Evolutionary conservation across 176 grass and related monocot species (phyloP).

Genomic region (Paspalum vaginatum): DNA sequence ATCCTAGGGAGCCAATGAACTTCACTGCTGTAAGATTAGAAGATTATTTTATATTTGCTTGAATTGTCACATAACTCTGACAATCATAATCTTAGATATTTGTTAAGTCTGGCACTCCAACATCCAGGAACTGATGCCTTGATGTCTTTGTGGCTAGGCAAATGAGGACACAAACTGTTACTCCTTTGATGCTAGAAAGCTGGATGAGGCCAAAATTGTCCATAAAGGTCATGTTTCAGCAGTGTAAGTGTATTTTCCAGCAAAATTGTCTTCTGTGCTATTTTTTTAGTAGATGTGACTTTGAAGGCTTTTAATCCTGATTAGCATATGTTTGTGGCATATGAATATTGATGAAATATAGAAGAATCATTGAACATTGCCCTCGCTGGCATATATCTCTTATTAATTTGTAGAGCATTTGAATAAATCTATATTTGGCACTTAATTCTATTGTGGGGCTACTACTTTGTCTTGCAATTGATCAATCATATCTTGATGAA

Average conservation of each 20-base stretch:
- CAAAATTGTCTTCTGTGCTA: background rate
- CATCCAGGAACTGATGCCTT: slow-evolving; percentile 36
- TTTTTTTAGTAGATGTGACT: background rate
- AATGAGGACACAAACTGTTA: slow-evolving; percentile 99
- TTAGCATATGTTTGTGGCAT: background rate
- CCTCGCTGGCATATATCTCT: background rate
- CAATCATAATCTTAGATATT: background rate
- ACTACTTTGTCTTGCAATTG: background rate
- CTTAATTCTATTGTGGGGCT: background rate
- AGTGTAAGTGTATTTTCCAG: slow-evolving; percentile 71
- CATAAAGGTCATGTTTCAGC: slow-evolving; percentile 99
- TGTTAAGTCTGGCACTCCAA: background rate
- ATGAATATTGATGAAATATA: background rate
- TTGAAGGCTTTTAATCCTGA: background rate
- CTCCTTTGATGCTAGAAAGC: slow-evolving; percentile 86
- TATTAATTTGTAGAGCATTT: background rate
- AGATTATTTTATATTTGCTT: background rate
- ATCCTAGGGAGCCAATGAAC: slow-evolving; percentile 97
- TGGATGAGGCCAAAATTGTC: slow-evolving; percentile 90
- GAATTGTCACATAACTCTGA: background rate
- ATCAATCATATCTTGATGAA: background rate
- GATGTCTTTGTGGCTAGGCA: slow-evolving; percentile 60
- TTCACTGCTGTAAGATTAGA: slow-evolving; percentile 87
- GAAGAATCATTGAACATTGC: background rate
- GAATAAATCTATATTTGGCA: background rate